Evolutionary conservation across 1,139 yeast species (phyloP).

Genomic region (Zygoascus sp.): DNA sequence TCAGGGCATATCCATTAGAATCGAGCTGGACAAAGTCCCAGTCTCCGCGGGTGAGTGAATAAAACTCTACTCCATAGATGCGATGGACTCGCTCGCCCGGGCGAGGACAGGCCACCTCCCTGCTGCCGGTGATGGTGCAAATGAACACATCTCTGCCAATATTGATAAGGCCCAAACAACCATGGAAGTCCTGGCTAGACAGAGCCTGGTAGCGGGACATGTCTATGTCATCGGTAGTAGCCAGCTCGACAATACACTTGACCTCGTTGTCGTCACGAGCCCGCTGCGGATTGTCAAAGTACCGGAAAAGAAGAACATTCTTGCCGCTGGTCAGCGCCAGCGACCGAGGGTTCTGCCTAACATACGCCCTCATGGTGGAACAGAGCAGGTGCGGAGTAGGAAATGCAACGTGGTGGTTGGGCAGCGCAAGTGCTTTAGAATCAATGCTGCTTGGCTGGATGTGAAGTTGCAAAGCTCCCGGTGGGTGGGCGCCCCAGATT

Average conservation of each 20-base stretch:
- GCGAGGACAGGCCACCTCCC: slow-evolving; percentile 79
- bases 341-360: slow-evolving; percentile 30
- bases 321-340: slow-evolving; percentile 34
- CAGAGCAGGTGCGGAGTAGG: not conserved
- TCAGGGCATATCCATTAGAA: slow-evolving; percentile 56
- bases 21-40: slow-evolving; percentile 80
- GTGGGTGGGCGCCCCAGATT: not conserved
- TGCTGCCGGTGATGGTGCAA: slow-evolving; percentile 71
- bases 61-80: slow-evolving; percentile 79
- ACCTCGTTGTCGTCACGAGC: slow-evolving; percentile 13
- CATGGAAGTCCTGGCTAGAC: slow-evolving; percentile 57
- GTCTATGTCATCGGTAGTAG: slow-evolving; percentile 30
- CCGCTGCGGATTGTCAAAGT: slow-evolving; percentile 25
- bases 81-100: slow-evolving; percentile 74
- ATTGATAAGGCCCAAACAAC: slow-evolving; percentile 80
- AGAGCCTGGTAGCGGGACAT: slow-evolving; percentile 37
- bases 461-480: not conserved
- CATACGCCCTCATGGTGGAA: slow-evolving; percentile 12
- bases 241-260: slow-evolving; percentile 40
- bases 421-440: too few species aligned
- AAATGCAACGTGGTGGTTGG: not conserved
- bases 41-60: slow-evolving; percentile 61
- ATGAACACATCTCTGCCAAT: slow-evolving; percentile 64
- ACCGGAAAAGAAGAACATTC: slow-evolving; percentile 33
- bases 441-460: not conserved